Base-by-base conservation (phyloP, 2,329 filamentous ascomycete genomes). In the Phyllosticta capitalensis region DNA sequence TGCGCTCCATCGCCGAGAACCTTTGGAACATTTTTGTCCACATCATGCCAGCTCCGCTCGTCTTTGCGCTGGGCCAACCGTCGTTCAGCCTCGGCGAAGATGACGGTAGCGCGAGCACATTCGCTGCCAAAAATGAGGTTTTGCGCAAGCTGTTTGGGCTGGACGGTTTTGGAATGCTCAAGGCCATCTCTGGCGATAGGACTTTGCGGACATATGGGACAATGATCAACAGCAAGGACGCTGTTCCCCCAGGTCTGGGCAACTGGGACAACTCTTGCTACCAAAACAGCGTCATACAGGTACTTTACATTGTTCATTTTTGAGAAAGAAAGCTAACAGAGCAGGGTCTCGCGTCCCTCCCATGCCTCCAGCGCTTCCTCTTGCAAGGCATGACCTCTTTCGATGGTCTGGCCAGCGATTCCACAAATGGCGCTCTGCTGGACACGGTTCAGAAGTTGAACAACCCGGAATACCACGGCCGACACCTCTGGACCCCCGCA, bases 221-320 rank as follows among this genome's bases (percentile, higher is more conserved):
- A 21, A 54, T 63, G 54, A 45, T 64, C 24, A 66, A 64, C 53
- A 66, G 59, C 9, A 61, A 65, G 30, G 68, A 65, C 59, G 63
- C 68, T 60, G 71, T 68, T 12, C 78, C 78, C 14, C 69, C 78
- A 1, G 94, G 94, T 0, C 76, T 97, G 57, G 90, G 90, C 9
- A 99, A 99, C 71, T 87, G 86, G 76, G 90, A 95, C 76, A 96
- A 96, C 71, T 96, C 91, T 1, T 97, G 94, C 77, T 99, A 95
- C 72, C 94, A 97, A 73, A 99, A 99, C 73, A 96, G 92, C 69
- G 87, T 96, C 20, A 83, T 99, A 10, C 91, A 96, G 71, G 86
- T 87, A 6, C 30, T 48, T 77, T 30, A 38, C 19, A 14, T 59
- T 33, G 20, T 33, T 6, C 54, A 26, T 17, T 20, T 38, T 9